Base-by-base conservation (phyloP, 2,329 filamentous ascomycete species). In the Paracamarosporium sp. region DNA sequence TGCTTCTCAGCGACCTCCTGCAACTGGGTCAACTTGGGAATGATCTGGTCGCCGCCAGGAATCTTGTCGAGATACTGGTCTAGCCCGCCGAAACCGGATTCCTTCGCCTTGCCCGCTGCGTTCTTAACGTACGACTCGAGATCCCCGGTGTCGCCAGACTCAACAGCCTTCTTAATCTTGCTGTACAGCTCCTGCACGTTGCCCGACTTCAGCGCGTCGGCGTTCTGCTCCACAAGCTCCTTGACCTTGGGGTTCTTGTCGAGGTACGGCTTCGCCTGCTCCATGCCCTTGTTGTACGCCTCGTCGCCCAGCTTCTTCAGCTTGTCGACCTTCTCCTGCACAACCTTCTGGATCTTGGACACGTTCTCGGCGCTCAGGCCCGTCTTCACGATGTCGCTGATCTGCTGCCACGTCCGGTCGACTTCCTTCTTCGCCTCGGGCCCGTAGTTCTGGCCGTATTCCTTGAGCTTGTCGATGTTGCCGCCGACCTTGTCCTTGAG, bases 181-280 rank as follows among this genome's bases (percentile, higher is more conserved):
- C 86, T 78, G 68, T 88, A 89, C 0, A 91, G 74, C 65, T 91
- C 86, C 48, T 80, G 79, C 13, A 86, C 77, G 65, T 92, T 89
- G 15, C 89, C 89, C 60, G 86, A 79, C 79, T 90, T 91, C 47
- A 93, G 77, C 0, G 82, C 76, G 55, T 90, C 87, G 45, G 83
- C 82, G 74, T 93, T 93, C 69, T 90, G 80, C 79, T 91, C 88
- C 1, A 93, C 72, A 0, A 92, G 74, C 75, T 91, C 81, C 80
- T 91, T 92, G 57, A 91, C 78, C 78, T 90, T 81, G n/a, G 90
- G 89, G 75, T 86, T 90, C 82, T 92, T 92, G 65, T 92, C 89
- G 0, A 93, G 82, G 57, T 87, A 85, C 0, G 90, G 89, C 80
- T 90, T 87, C 33, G 86, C 87, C 75, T 91, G 81, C 76, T 92